Evolutionary conservation across 2,329 filamentous ascomycete genomes (phyloP).

Genomic region (Mycogone perniciosa): DNA sequence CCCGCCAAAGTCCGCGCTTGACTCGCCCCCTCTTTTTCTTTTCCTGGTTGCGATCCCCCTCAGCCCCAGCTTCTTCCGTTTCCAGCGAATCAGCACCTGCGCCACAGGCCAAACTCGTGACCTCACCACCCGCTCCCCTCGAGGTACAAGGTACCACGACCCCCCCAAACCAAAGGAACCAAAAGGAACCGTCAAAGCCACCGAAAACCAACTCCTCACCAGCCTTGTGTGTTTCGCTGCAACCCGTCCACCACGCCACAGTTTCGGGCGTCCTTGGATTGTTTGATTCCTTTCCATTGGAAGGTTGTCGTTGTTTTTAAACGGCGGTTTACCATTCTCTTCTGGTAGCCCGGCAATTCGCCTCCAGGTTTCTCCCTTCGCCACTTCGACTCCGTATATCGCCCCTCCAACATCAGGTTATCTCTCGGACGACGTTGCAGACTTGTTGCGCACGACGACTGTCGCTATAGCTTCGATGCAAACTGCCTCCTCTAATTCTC

Average conservation of each 20-base stretch:
- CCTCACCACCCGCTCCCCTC: conserved; percentile 19
- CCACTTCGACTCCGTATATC: neutral
- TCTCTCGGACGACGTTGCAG: neutral
- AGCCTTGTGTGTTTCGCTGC: conserved; percentile 11
- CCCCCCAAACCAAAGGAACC: conserved; percentile 2
- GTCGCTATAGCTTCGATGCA: conserved; percentile 10
- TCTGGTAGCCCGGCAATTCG: neutral
- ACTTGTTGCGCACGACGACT: neutral
- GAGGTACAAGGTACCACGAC: conserved; percentile 10
- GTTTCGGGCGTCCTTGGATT: neutral
- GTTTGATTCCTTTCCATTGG: conserved; percentile 2
- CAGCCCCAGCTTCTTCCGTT: conserved; percentile 4
- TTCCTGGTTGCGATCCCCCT: neutral
- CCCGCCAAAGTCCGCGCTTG: conserved; percentile 5
- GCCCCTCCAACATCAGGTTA: neutral
- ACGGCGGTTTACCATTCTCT: conserved; percentile 8
- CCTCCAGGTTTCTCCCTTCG: neutral
- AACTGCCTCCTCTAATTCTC: neutral
- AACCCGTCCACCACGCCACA: conserved; percentile 8
- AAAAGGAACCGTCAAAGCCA: conserved; percentile 9
- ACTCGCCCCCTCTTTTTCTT: conserved; percentile 6
- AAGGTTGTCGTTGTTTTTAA: conserved; percentile 10
- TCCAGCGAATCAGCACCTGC: conserved; percentile 16
- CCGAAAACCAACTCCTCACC: conserved; percentile 6
- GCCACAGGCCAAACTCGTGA: conserved; percentile 19